Base-by-base conservation (phyloP, 768 basidiomycete genomes). In the Mycena capillaripes region DNA sequence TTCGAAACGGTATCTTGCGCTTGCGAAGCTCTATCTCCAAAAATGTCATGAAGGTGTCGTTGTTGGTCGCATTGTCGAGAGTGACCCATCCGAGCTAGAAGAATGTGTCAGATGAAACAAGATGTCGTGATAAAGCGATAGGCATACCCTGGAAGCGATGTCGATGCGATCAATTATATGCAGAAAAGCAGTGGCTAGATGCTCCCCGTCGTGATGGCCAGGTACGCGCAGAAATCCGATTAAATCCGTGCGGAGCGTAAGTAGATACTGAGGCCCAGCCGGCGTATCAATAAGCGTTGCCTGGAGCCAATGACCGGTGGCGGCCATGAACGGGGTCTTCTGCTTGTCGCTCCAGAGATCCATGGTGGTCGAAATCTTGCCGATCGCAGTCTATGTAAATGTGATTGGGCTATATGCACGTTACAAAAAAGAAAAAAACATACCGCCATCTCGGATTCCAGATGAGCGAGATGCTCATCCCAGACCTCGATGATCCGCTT, bases 221-320 rank as follows among this genome's bases (percentile, higher is more conserved):
- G 84, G 81, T 16, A 85, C 73, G 25, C 67, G 72, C n/a, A 80
- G 72, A 50, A 86, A 87, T 0, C 81, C 83, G 62, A 84, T 79
- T 85, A 69, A n/a, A 19, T n/a, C 19, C 9, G 46, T 48, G 19
- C 46, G n/a, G n/a, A 48, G 46, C n/a, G 16, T 48, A 2, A 48
- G 10, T 10, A 30, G 21, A 29, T 83, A 78, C 5, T 73, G 67
- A 17, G n/a, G 72, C 59, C 27, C 82, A 76, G n/a, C 46, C 4
- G 46, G 46, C 46, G 46, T 48, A 3, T n/a, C 21, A n/a, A 48
- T 10, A 74, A 60, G 21, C 14, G 56, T 68, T 2, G 68, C 56
- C 57, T 84, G 64, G 38, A 85, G 81, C 83, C 82, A 87, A 63
- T 86, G 86, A 2, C 81, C 83, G 5, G 85, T 87, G 0, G 84